A percentile compares a stretch with the other conserved stretches of the same genome.
Evolutionary conservation across 2,329 filamentous ascomycete genomes (phyloP).

Genomic region (Colletotrichum echinochloae): DNA sequence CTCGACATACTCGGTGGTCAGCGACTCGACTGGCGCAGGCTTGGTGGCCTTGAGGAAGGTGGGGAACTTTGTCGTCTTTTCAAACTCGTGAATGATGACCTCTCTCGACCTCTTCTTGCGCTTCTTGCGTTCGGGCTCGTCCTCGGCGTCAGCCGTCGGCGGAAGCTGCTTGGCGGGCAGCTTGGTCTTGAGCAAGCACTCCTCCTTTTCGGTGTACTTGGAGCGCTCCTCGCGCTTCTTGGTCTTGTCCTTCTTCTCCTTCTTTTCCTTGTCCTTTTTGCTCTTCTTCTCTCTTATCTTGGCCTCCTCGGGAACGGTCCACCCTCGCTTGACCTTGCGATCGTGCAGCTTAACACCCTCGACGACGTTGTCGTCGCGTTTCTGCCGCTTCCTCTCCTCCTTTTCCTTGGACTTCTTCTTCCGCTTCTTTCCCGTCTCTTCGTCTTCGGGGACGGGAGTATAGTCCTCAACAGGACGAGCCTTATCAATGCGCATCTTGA

Average conservation of each 20-base stretch:
- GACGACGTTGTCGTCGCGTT: constrained; percentile 63
- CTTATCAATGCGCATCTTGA: constrained; percentile 86
- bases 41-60: constrained; percentile 77
- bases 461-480: constrained; percentile 74
- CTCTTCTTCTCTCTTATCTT: constrained; percentile 60
- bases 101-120: constrained; percentile 72
- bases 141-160: constrained; percentile 55
- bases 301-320: constrained; percentile 76
- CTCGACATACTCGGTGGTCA: constrained; percentile 76
- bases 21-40: constrained; percentile 55
- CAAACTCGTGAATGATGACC: constrained; percentile 87
- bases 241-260: constrained; percentile 63
- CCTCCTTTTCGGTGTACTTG: constrained; percentile 83
- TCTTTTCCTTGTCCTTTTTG: constrained; percentile 58
- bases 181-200: constrained; percentile 87
- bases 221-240: constrained; percentile 72
- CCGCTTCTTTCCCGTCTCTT: constrained; percentile 53
- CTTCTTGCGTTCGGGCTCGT: constrained; percentile 62
- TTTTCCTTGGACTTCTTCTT: constrained; percentile 55
- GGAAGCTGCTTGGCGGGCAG: constrained; percentile 60
- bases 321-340: constrained; percentile 88
- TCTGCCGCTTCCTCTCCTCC: constrained; percentile 60
- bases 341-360: constrained; percentile 78
- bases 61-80: constrained; percentile 84
- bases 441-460: constrained; percentile 51